Evolutionary conservation across 371 early-diverging fungal genomes (phyloP).

Genomic region (Mortierella sp.): DNA sequence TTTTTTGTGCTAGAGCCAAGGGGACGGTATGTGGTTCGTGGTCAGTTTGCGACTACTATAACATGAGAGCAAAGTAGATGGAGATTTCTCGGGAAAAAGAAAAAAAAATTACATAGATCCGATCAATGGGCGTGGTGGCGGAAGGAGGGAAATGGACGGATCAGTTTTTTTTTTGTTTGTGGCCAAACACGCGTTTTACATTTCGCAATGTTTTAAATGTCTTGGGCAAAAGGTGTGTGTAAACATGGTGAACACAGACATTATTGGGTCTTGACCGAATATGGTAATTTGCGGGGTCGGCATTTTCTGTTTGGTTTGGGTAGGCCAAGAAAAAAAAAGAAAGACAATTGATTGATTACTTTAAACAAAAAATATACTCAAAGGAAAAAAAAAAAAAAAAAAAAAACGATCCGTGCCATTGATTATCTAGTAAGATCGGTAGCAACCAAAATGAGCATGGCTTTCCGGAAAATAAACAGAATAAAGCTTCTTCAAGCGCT

Average conservation of each 20-base stretch:
- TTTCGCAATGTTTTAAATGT: neutral
- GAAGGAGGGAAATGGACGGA: neutral
- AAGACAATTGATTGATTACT: neutral
- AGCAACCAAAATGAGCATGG: no score
- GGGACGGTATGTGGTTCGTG: neutral
- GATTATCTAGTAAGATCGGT: neutral
- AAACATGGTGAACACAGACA: neutral
- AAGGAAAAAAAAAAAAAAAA: neutral
- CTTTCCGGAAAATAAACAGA: no score
- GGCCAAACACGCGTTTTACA: neutral
- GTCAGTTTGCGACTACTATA: neutral
- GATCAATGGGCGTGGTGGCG: neutral
- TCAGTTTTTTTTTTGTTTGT: neutral
- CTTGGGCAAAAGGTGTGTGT: neutral
- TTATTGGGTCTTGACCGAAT: neutral
- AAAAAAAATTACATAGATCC: neutral
- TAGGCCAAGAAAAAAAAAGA: neutral
- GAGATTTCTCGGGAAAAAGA: neutral
- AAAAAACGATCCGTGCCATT: neutral
- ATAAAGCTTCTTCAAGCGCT: no score
- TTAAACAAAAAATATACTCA: neutral
- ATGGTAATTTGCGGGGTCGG: constrained; percentile 1
- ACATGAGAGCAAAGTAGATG: neutral
- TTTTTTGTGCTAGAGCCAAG: neutral
- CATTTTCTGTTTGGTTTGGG: neutral